Evolutionary conservation across 1,284 basidiomycete species (phyloP).

Genomic region (Heterobasidion annosum): DNA sequence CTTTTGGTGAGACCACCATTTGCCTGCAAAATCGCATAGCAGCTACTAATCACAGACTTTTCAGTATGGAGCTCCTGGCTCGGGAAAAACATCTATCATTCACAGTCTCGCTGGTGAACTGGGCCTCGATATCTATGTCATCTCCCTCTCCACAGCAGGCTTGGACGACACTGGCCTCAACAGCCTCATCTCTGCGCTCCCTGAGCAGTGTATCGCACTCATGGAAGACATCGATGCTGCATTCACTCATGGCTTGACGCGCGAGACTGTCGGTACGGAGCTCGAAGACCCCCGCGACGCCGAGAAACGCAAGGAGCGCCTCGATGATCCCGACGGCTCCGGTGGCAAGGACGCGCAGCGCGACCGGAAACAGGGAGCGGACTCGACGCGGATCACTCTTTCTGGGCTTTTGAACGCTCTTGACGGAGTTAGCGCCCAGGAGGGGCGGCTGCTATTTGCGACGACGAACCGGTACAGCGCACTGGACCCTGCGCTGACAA

Average conservation of each 20-base stretch:
- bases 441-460: slow-evolving; percentile 69
- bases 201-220: slow-evolving; percentile 61
- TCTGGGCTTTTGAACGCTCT: slow-evolving; percentile 69
- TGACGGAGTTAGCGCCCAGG: slow-evolving; percentile 68
- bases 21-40: background rate
- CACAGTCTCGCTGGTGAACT: slow-evolving; percentile 73
- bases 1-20: slow-evolving; percentile 32
- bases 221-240: slow-evolving; percentile 80
- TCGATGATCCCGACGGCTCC: background rate
- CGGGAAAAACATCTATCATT: slow-evolving; percentile 50
- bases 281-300: slow-evolving; percentile 7
- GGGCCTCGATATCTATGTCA: slow-evolving; percentile 62
- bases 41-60: background rate
- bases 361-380: background rate
- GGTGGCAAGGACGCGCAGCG: background rate
- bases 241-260: slow-evolving; percentile 49
- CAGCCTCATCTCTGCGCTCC: slow-evolving; percentile 55
- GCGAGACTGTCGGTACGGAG: slow-evolving; percentile 21
- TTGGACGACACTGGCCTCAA: slow-evolving; percentile 59
- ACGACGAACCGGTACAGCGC: slow-evolving; percentile 65
- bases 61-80: slow-evolving; percentile 1
- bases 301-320: background rate
- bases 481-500: slow-evolving; percentile 63
- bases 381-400: slow-evolving; percentile 34
- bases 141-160: slow-evolving; percentile 63